Evolutionary conservation across 352 stramenopile species (phyloP).

Genomic region (Globisporangium splendens): DNA sequence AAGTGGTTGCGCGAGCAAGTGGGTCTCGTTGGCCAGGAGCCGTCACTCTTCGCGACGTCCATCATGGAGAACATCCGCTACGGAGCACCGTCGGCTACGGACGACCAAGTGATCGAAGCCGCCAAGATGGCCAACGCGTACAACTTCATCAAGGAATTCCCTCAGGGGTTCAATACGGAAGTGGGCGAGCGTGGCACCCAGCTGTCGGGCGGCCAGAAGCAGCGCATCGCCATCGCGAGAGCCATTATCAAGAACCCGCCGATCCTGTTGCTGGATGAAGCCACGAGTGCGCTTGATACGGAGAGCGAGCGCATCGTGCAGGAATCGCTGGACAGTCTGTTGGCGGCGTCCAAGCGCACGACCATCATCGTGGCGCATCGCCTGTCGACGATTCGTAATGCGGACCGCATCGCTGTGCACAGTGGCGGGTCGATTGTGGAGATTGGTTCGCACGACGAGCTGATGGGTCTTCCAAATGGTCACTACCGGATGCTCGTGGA

Average conservation of each 20-base stretch:
- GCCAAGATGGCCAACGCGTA: constrained; percentile 77
- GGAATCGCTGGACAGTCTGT: constrained; percentile 57
- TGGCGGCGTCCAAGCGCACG: constrained; percentile 10
- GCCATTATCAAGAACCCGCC: constrained; percentile 83
- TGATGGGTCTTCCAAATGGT: constrained; percentile 58
- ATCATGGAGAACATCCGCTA: constrained; percentile 69
- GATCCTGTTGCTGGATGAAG: constrained; percentile 47
- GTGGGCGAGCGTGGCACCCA: constrained; percentile 64
- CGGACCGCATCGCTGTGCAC: constrained; percentile 94
- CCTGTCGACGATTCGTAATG: constrained; percentile 92
- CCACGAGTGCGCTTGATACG: constrained; percentile 34
- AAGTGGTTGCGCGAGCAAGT: constrained; percentile 73
- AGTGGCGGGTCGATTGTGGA: constrained; percentile 89
- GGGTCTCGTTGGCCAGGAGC: constrained; percentile 89
- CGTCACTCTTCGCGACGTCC: constrained; percentile 19
- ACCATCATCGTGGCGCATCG: constrained; percentile 80
- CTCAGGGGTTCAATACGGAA: constrained; percentile 78
- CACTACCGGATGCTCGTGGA: constrained; percentile 40
- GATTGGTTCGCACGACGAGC: constrained; percentile 88
- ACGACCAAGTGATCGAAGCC: constrained; percentile 70
- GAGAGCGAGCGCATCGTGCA: constrained; percentile 73
- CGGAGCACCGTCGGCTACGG: constrained; percentile 46
- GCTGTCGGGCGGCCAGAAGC: constrained; percentile 92
- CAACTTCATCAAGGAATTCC: constrained; percentile 84
- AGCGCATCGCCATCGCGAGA: constrained; percentile 88